Conservation (phyloP, 1,284 basidiomycete species). For the Tilletia caries region DNA sequence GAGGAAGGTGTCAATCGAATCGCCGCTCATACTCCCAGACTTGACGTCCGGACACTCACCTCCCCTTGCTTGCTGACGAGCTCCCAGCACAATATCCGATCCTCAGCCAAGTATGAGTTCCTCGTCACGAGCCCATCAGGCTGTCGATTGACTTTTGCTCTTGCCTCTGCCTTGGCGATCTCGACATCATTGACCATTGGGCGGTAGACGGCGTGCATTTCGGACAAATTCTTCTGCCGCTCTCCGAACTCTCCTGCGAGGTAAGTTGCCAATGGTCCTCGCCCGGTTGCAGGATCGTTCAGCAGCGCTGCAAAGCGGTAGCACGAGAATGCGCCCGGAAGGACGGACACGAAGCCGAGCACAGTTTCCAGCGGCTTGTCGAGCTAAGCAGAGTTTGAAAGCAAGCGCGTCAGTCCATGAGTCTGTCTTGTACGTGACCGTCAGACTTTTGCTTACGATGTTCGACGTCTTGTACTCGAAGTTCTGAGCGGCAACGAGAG, state of each 20-base stretch:
- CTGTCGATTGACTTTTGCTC: not conserved
- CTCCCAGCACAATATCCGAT: slow-evolving; percentile 11
- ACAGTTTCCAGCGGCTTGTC: slow-evolving; percentile 17
- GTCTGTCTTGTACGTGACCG: not conserved
- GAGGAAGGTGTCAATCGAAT: not conserved
- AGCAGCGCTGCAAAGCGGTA: slow-evolving; percentile 16
- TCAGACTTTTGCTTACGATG: not conserved
- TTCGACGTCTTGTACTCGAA: slow-evolving; percentile 18
- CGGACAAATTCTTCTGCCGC: slow-evolving; percentile 14
- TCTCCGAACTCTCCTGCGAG: slow-evolving; percentile 16
- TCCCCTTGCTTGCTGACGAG: slow-evolving; percentile 10
- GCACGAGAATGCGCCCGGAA: slow-evolving; percentile 18
- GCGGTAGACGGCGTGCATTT: not conserved
- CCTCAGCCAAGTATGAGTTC: slow-evolving; percentile 9
- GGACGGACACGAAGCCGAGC: slow-evolving; percentile 17
- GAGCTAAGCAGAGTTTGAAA: not conserved
- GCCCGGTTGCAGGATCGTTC: slow-evolving; percentile 16
- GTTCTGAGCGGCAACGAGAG: slow-evolving; percentile 16
- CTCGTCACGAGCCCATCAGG: not conserved
- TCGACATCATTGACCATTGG: slow-evolving; percentile 13
- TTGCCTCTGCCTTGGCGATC: not conserved
- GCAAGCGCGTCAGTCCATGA: not conserved
- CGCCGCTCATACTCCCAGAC: too few species aligned
- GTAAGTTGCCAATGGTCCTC: slow-evolving; percentile 15
- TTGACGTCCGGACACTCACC: not conserved